These are phyloP conservation scores for Arthrobotrys sinensis DNA, from an alignment of 2,329 filamentous ascomycete genomes.

Conservation along the genomic window DNA sequence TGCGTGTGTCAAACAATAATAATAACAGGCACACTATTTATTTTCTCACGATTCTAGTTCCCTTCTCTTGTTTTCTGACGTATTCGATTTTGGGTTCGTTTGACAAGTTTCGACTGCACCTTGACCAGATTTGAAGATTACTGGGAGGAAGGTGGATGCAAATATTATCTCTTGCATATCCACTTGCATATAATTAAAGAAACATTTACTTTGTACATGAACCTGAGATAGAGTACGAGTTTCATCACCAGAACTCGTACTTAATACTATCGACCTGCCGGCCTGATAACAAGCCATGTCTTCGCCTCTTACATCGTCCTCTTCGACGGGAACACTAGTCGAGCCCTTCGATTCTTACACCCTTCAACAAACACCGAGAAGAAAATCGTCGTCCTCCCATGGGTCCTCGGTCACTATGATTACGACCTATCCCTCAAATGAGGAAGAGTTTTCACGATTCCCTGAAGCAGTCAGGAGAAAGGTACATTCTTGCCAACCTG, in stretches of 20 bases:
- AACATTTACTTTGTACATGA: constrained; percentile 43
- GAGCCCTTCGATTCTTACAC: constrained; percentile 58
- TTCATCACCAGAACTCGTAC: constrained; percentile 41
- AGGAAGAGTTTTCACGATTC: constrained; percentile 71
- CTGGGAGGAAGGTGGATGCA: constrained; percentile 59
- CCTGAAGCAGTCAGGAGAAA: constrained; percentile 74
- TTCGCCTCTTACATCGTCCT: constrained; percentile 59
- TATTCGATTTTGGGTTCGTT: constrained; percentile 42
- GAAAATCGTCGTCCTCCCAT: constrained; percentile 60
- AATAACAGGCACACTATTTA: constrained; percentile 39
- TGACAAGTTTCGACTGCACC: constrained; percentile 47
- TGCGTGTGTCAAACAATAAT: constrained; percentile 51
- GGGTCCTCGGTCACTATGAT: constrained; percentile 61
- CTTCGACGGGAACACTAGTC: constrained; percentile 59
- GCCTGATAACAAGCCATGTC: constrained; percentile 53
- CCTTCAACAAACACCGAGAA: constrained; percentile 37
- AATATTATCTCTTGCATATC: constrained; percentile 61
- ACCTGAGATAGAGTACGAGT: constrained; percentile 51
- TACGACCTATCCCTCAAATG: constrained; percentile 61
- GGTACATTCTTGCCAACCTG: constrained; percentile 67
- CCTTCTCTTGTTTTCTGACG: constrained; percentile 39
- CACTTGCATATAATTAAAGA: constrained; percentile 56
- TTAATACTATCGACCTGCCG: constrained; percentile 43
- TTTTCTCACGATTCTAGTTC: constrained; percentile 24
- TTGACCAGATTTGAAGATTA: constrained; percentile 59